These are phyloP conservation scores for Noccaea caerulescens DNA, from an alignment of 345 rosid species.

Conservation along the genomic window DNA sequence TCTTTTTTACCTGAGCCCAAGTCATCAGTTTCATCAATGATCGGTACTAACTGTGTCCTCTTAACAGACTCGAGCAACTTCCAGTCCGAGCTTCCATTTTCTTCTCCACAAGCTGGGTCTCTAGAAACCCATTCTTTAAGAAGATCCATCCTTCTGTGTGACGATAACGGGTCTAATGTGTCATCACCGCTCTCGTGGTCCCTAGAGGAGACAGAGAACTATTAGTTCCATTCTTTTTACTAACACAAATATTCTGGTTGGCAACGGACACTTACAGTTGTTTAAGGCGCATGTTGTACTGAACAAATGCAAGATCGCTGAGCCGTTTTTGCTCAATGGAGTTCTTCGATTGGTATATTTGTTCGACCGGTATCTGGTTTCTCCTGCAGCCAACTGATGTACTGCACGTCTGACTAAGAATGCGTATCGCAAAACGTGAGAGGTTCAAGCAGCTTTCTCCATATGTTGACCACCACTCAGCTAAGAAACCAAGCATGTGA, in stretches of 20 bases:
- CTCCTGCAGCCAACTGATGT: conserved; percentile 49
- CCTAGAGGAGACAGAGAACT: conserved; percentile 24
- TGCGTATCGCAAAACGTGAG: conserved; percentile 73
- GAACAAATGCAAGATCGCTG: conserved; percentile 73
- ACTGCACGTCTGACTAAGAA: conserved; percentile 82
- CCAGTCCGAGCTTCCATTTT: conserved; percentile 61
- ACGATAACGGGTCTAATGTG: conserved; percentile 51
- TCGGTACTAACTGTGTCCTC: conserved; percentile 43
- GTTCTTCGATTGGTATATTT: conserved; percentile 65
- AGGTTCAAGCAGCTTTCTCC: conserved; percentile 93
- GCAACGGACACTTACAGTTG: conserved; percentile 52
- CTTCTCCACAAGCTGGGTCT: conserved; percentile 52
- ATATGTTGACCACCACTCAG: conserved; percentile 96
- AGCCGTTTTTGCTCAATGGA: conserved; percentile 73
- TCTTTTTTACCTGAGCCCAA: conserved; percentile 59
- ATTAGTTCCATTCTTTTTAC: conserved; percentile 29
- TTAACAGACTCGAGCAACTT: conserved; percentile 55
- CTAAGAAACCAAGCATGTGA: conserved; percentile 48
- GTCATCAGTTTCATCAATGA: conserved; percentile 61
- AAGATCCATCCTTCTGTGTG: conserved; percentile 46
- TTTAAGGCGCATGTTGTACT: conserved; percentile 76
- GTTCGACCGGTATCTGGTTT: conserved; percentile 53
- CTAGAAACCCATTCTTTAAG: conserved; percentile 77
- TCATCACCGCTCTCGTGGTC: conserved; percentile 47
- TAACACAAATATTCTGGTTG: conserved; percentile 1